Evolutionary conservation across 306 rosid species (phyloP).

Genomic region (Gastrolobium villosum): DNA sequence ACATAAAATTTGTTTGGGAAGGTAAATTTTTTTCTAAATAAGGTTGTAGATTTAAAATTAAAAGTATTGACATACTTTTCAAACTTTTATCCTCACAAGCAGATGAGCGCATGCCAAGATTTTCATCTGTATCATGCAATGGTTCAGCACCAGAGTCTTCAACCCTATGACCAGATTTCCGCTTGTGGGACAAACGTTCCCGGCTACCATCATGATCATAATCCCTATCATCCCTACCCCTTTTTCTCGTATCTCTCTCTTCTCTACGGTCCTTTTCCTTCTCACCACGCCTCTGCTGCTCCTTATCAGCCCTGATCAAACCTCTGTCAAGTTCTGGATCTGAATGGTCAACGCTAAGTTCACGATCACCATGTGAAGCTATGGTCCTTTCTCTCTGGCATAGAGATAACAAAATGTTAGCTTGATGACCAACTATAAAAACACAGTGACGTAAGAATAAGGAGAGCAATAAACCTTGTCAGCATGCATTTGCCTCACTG

Average conservation of each 20-base stretch:
- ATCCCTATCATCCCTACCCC: constrained; percentile 75
- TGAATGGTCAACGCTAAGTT: constrained; percentile 79
- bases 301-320: constrained; percentile 76
- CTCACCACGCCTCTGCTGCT: constrained; percentile 76
- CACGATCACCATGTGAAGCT: constrained; percentile 72
- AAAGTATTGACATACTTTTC: constrained; percentile 60
- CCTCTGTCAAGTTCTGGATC: constrained; percentile 82
- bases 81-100: constrained; percentile 78
- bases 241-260: constrained; percentile 71
- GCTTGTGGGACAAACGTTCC: constrained; percentile 70
- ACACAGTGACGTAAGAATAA: constrained; percentile 12
- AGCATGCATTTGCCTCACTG: constrained; percentile 68
- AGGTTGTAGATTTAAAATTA: constrained; percentile 9
- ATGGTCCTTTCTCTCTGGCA: constrained; percentile 77
- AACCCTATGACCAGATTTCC: constrained; percentile 66
- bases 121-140: constrained; percentile 76
- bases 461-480: constrained; percentile 73
- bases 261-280: constrained; percentile 89
- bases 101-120: constrained; percentile 68
- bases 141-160: constrained; percentile 72
- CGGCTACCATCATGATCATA: constrained; percentile 76
- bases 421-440: constrained; percentile 45
- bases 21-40: background rate
- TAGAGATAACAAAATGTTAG: constrained; percentile 44
- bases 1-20: background rate